A percentile compares a stretch with the other conserved stretches of the same genome.
Evolutionary conservation across 345 rosid genomes (phyloP).

Genomic region (Eutrema heterophyllum): DNA sequence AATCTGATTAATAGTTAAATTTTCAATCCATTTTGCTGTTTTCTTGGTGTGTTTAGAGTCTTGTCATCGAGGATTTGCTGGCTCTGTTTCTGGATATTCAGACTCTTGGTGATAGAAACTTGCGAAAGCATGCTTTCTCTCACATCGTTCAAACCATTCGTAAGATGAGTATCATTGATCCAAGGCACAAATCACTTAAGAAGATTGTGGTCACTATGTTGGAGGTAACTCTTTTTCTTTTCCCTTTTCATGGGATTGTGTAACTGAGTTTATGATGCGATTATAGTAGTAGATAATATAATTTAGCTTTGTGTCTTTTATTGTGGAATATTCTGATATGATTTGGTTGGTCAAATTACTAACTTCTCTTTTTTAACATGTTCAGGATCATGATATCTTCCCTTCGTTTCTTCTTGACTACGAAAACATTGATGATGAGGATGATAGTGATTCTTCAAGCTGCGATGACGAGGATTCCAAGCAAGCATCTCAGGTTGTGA

Average conservation of each 20-base stretch:
- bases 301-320: not conserved
- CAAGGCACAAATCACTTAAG: conserved; percentile 68
- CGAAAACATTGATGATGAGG: conserved; percentile 67
- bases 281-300: not conserved
- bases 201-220: conserved; percentile 61
- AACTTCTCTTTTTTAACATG: conserved; percentile 13
- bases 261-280: not conserved
- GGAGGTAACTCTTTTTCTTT: conserved; percentile 42
- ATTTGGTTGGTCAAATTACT: not conserved
- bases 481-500: conserved; percentile 36
- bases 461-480: conserved; percentile 58
- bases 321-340: not conserved
- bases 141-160: conserved; percentile 76
- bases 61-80: no score
- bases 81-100: conserved; percentile 89
- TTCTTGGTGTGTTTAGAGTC: no score
- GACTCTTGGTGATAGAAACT: conserved; percentile 63
- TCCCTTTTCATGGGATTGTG: not conserved
- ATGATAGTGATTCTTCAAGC: conserved; percentile 64
- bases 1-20: not conserved
- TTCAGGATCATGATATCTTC: conserved; percentile 77
- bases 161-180: conserved; percentile 75
- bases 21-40: conserved; percentile 33
- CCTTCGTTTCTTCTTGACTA: conserved; percentile 77
- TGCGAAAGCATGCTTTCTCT: conserved; percentile 65